Evolutionary conservation across 139 green algal genomes (phyloP).

Genomic region (Tetradesmus lagerheimii): DNA sequence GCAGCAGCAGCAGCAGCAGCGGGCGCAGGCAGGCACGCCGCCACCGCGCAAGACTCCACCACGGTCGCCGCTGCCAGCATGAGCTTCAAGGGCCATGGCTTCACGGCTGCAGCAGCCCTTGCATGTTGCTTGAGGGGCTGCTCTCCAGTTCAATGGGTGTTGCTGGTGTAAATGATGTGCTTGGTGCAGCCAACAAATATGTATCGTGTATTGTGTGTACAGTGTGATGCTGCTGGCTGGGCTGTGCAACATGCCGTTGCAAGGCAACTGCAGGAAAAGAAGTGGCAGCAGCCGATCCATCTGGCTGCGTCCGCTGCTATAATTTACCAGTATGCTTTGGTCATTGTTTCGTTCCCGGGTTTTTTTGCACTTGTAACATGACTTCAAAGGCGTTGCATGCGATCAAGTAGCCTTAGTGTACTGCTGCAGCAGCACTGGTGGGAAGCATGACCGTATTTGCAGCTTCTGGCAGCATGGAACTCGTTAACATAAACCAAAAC

Average conservation of each 20-base stretch:
- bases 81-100: no score
- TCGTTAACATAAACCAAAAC: no score
- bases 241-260: no score
- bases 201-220: neutral
- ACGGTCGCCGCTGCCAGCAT: conserved; percentile 24
- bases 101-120: neutral
- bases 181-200: neutral
- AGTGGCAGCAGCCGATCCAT: no score
- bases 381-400: no score
- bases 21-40: neutral
- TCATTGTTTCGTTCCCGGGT: no score
- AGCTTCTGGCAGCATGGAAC: neutral
- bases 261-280: no score
- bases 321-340: no score
- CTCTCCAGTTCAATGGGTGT: neutral
- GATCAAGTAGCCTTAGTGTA: neutral
- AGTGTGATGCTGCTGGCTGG: neutral
- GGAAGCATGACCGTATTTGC: neutral
- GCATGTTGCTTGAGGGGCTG: neutral
- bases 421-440: neutral
- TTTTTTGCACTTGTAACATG: neutral
- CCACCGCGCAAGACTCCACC: conserved; percentile 3
- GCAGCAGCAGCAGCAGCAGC: conserved; percentile 2
- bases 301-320: no score
- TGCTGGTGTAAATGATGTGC: no score